Conservation (phyloP, 176 grass and related monocot genomes). For the Urochloa ruziziensis region DNA sequence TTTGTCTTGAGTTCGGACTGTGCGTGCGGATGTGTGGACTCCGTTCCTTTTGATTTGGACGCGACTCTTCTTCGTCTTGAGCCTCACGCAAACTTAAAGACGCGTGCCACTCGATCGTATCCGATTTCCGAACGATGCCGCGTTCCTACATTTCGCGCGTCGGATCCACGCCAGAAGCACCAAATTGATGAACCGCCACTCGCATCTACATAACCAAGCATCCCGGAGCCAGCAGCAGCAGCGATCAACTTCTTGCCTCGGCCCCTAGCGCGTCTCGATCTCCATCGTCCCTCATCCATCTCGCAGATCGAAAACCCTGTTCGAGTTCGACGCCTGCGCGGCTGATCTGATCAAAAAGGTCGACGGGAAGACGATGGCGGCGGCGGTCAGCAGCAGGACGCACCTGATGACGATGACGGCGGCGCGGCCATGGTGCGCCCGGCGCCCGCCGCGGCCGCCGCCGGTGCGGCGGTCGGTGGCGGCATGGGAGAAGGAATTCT, state of each 20-base stretch:
- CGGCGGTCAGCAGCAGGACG: neutral
- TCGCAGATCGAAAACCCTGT: neutral
- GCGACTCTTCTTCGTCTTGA: too few relatives aligned
- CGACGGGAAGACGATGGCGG: neutral
- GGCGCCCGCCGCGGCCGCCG: neutral
- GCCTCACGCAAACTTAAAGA: neutral
- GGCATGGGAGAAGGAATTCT: conserved; percentile 46
- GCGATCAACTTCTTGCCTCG: neutral
- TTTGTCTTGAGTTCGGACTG: too few relatives aligned
- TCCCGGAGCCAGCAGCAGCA: neutral
- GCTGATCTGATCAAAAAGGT: too few relatives aligned
- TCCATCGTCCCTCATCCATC: neutral
- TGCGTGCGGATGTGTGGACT: too few relatives aligned
- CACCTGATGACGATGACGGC: neutral
- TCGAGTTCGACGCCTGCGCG: neutral
- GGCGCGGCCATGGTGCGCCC: neutral
- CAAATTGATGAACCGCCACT: too few relatives aligned
- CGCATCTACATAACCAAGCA: neutral
- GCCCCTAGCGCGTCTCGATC: too few relatives aligned
- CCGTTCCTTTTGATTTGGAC: too few relatives aligned
- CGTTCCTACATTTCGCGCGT: neutral
- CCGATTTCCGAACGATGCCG: neutral
- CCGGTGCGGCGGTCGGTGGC: neutral
- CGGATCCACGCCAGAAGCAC: neutral
- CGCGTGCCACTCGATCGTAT: neutral